Percentiles rank a stretch among this genome's conserved stretches.
Conservation (phyloP, 1,284 basidiomycete genomes). For the Earliella scabrosa region DNA sequence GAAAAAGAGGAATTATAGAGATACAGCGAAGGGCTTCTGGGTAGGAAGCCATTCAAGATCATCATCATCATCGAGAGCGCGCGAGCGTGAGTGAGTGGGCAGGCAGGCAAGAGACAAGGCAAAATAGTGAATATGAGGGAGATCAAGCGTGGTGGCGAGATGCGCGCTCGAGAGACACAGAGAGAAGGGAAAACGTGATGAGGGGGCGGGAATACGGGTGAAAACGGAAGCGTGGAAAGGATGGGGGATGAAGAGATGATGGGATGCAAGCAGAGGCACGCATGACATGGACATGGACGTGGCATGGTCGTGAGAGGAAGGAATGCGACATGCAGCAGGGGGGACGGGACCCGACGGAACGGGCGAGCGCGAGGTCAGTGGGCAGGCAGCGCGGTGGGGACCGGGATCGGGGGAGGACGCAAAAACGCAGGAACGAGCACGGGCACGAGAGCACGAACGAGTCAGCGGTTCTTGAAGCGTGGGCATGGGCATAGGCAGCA, state of each 20-base stretch:
- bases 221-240: background rate
- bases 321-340: slow-evolving; percentile 20
- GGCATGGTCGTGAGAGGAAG: slow-evolving; percentile 9
- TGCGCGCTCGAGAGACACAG: background rate
- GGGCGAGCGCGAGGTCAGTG: background rate
- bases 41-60: background rate
- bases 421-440: background rate
- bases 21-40: slow-evolving; percentile 1
- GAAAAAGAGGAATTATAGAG: background rate
- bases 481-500: background rate
- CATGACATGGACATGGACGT: slow-evolving; percentile 7
- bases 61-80: background rate
- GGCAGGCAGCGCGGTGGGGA: no score
- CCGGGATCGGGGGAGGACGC: background rate
- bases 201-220: background rate
- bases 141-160: no score
- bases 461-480: background rate
- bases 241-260: background rate
- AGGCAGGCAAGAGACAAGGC: no score
- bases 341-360: slow-evolving; percentile 10
- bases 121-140: background rate
- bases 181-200: background rate
- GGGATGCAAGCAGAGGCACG: background rate
- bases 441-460: background rate
- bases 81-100: background rate